Base-by-base conservation (phyloP, 805 yeast species). In the Myxozyma neglecta region DNA sequence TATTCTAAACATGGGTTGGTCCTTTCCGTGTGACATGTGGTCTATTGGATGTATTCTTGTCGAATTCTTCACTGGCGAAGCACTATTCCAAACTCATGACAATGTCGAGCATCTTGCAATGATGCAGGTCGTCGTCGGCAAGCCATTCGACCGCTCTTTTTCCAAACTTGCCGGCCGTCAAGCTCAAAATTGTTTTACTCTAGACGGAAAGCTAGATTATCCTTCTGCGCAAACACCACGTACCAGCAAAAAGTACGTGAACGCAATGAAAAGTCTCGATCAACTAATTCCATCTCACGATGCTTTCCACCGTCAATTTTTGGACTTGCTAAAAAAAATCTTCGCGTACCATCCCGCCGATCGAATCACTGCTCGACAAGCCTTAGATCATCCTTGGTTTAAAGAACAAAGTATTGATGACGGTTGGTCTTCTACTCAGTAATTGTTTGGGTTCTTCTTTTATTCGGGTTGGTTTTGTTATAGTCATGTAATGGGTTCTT, bases 21-120 rank as follows among this genome's bases (percentile, higher is more conserved):
- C 97, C 7, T 91, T 83, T 69, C 96, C 97, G 0, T 93, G 98
- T 74, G 99, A 94, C 73, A 79, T 93, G 77, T 94, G 99, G 99
- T 89, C 97, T 0, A 80, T 94, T 48, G 99, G 97, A 0, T 93
- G 98, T 74, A 90, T 94, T 14, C 76, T 94, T 40, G 92, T 90
- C 9, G 99, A 94, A 75, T 76, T 94, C 53, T 86, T 89, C 43
- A 90, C 96, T 18, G 99, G 99, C 34, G 96, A 90, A 71, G 97
- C 97, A 0, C 77, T 94, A 29, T 94, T 93, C 75, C 91, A 90
- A 68, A 94, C 98, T 0, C 97, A 93, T 73, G 97, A 94, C 72
- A 92, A 93, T 73, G 77, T 86, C 54, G 98, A 93, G 74, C 99
- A 94, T 75, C 78, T 94, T 73, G 96, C 96, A 14, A 86, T 94